phyloP scores from a whole-genome alignment of 768 basidiomycete genomes.

The Pleurotus eryngii region DNA sequence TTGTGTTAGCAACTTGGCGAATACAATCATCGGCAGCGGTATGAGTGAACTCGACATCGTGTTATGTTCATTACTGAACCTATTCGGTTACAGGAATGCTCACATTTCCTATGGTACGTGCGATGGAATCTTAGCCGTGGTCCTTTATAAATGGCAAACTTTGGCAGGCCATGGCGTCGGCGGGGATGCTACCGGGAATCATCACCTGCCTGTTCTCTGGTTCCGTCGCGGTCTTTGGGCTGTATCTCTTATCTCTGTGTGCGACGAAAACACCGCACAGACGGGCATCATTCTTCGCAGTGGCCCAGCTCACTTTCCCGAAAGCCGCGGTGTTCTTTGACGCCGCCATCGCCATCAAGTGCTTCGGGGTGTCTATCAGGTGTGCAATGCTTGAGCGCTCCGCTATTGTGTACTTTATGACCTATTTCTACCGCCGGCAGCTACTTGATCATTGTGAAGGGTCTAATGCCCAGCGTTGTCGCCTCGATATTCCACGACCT shows the following conservation, averaged over 20 bases:
- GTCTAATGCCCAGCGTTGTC: conserved; percentile 89
- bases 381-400: conserved; percentile 28
- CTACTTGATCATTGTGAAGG: conserved; percentile 90
- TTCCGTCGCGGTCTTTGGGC: conserved; percentile 70
- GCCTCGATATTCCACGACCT: conserved; percentile 78
- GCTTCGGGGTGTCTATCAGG: conserved; percentile 95
- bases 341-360: conserved; percentile 92
- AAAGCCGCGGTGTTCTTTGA: conserved; percentile 87
- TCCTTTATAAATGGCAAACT: not conserved
- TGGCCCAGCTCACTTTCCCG: conserved; percentile 87
- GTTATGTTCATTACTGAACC: too few relatives aligned
- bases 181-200: conserved; percentile 87
- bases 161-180: conserved; percentile 82
- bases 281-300: conserved; percentile 77
- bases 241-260: conserved; percentile 85
- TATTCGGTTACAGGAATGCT: conserved; percentile 63
- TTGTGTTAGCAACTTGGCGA: conserved; percentile 76
- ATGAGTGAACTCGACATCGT: conserved; percentile 20
- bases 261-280: conserved; percentile 75
- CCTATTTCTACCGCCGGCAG: conserved; percentile 30
- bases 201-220: conserved; percentile 86
- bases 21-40: conserved; percentile 93
- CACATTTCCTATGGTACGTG: conserved; percentile 75
- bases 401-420: conserved; percentile 2
- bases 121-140: not conserved